Conservation (phyloP, 352 stramenopile genomes). For the Elongisporangium senticosum region DNA sequence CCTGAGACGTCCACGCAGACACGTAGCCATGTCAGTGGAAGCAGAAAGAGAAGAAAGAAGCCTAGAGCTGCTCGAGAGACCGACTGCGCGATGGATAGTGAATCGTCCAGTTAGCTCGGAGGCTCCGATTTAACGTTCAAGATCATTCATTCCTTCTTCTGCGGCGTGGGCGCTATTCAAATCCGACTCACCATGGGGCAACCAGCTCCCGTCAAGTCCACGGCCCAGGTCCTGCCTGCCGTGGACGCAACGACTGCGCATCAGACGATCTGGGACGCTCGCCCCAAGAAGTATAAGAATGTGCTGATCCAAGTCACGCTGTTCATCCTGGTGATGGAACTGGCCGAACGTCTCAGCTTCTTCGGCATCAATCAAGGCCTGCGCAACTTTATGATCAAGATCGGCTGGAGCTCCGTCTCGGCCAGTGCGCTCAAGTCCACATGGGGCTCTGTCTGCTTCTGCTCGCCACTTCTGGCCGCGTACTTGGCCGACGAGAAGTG, state of each 20-base stretch:
- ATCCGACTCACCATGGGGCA: no score
- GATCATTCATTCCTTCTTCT: no score
- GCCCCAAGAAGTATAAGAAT: constrained; percentile 33
- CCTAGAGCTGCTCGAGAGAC: no score
- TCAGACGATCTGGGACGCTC: constrained; percentile 23
- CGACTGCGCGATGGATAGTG: no score
- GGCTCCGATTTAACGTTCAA: no score
- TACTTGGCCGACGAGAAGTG: constrained; percentile 58
- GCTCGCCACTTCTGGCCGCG: constrained; percentile 49
- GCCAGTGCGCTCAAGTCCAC: constrained; percentile 54
- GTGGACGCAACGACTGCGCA: not conserved
- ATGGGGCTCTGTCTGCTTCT: constrained; percentile 58
- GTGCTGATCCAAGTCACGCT: constrained; percentile 23
- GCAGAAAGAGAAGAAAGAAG: no score
- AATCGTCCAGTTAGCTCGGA: no score
- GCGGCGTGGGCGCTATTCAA: no score
- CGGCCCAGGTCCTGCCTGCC: no score
- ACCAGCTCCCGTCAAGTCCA: no score
- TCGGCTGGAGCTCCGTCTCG: constrained; percentile 53
- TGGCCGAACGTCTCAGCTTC: constrained; percentile 77
- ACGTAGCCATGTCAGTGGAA: no score
- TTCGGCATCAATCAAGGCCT: constrained; percentile 84
- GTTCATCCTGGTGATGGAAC: not conserved
- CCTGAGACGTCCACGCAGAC: no score
- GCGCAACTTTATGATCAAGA: constrained; percentile 38